Evolutionary conservation across 2,329 filamentous ascomycete genomes (phyloP), one percentile per base, ranked within the genome.

Genomic region (Calonectria montana): DNA sequence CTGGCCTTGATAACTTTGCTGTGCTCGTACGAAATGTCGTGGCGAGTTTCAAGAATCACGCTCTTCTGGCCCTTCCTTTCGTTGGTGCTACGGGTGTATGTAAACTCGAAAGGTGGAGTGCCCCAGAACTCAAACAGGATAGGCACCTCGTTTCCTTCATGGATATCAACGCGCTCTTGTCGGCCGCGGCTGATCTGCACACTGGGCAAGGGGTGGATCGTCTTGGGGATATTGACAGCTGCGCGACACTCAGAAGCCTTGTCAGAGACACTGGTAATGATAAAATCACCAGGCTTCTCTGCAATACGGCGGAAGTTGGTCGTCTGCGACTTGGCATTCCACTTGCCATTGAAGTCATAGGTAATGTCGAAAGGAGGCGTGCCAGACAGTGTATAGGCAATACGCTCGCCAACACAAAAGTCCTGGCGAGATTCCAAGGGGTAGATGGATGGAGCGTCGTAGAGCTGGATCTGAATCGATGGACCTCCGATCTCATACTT

Each of bases 61-160:
- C 93, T 91, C 80, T 92, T 94, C 82, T 95, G 94, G 1, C 93
- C 93, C 85, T 92, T 95, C 71, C 90, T 93, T 67, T 92, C 92
- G 81, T 98, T 98, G 53, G 94, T 94, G 83, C 93, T 97, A 73
- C 97, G 90, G 23, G 95, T 98, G 83, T 97, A 98, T 69, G 96
- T 98, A 81, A 98, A 99, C 84, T 98, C 97, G 80, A 99, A 99
- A 1, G 97, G 97, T 73, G 97, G 95, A 7, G 94, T 96, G 69
- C 97, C 97, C 87, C 94, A 96, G 84, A 99, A 99, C 79, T 98
- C 94, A 78, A 99, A 98, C 9, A 95, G 86, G 65, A 99, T 95
- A 81, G 98, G 94, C 1, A 97, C 95, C 81, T 97, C 94, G 73
- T 95, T 95, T 77, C 97, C 97, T 86, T 99, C 96, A 82, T 98